Percentiles rank a stretch among this genome's conserved stretches.
phyloP scores from a whole-genome alignment of 495 filamentous ascomycete genomes.

The Penicillium longicatenatum region DNA sequence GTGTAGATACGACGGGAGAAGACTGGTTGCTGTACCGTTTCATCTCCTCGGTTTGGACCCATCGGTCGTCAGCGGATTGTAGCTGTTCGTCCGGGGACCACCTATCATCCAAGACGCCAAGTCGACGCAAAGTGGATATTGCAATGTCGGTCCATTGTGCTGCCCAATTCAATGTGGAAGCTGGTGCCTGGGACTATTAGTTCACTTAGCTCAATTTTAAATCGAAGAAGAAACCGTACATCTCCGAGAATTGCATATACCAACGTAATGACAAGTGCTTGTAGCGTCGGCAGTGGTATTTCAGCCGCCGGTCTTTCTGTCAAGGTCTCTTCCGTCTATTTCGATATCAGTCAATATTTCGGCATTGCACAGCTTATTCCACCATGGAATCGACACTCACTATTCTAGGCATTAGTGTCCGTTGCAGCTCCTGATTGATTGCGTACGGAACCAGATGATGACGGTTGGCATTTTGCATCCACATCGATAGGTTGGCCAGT shows the following conservation, averaged over 20 bases:
- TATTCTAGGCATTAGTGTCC: neutral
- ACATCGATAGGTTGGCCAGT: neutral
- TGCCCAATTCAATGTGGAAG: neutral
- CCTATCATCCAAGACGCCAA: neutral
- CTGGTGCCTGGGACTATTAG: neutral
- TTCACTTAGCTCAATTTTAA: no score
- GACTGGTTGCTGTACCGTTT: neutral
- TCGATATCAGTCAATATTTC: no score
- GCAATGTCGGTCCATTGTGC: neutral
- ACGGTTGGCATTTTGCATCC: neutral
- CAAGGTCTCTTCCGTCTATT: neutral
- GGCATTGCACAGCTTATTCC: no score
- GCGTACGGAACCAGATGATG: neutral
- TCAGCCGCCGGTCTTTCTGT: neutral
- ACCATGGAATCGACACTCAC: neutral
- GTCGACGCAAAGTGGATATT: neutral
- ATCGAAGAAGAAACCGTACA: neutral
- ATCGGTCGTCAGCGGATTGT: neutral
- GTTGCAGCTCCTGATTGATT: neutral
- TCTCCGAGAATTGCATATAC: neutral
- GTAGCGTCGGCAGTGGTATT: neutral
- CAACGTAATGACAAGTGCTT: neutral
- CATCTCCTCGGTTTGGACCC: neutral
- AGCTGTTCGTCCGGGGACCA: neutral
- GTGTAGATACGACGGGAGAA: neutral